phyloP scores from a whole-genome alignment of 495 filamentous ascomycete genomes.

The Cercophora newfieldiana region DNA sequence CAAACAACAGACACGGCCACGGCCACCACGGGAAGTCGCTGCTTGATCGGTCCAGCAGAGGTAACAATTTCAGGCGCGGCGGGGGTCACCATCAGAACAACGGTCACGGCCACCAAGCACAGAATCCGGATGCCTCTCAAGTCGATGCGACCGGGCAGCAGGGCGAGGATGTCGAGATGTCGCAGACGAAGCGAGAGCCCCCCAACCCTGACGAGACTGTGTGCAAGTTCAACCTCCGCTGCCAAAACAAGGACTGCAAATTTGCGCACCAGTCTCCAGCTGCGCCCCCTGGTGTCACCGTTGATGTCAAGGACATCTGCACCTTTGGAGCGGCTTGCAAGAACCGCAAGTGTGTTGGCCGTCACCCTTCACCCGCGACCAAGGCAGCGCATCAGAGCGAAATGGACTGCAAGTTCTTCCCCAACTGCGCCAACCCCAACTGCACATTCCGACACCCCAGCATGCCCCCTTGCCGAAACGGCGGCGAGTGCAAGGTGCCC shows the following conservation, averaged over 20 bases:
- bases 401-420: slow-evolving; percentile 90
- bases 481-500: slow-evolving; percentile 79
- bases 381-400: slow-evolving; percentile 75
- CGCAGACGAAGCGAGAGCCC: slow-evolving; percentile 46
- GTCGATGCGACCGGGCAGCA: slow-evolving; percentile 28
- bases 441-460: slow-evolving; percentile 90
- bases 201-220: slow-evolving; percentile 59
- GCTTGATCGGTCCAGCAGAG: slow-evolving; percentile 66
- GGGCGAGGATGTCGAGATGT: slow-evolving; percentile 54
- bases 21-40: slow-evolving; percentile 60
- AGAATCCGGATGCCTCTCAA: slow-evolving; percentile 29
- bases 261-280: slow-evolving; percentile 95
- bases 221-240: slow-evolving; percentile 86
- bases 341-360: slow-evolving; percentile 88
- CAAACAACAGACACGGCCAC: slow-evolving; percentile 38
- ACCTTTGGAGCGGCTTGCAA: slow-evolving; percentile 88
- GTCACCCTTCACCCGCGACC: slow-evolving; percentile 88
- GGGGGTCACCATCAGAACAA: slow-evolving; percentile 38
- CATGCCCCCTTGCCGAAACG: slow-evolving; percentile 79
- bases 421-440: slow-evolving; percentile 82
- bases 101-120: slow-evolving; percentile 28
- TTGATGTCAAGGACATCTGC: slow-evolving; percentile 81
- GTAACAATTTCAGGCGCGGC: slow-evolving; percentile 35
- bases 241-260: slow-evolving; percentile 83
- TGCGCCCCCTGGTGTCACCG: slow-evolving; percentile 69